Evolutionary conservation across 805 yeast species (phyloP).

Genomic region (Saccharomycopsis sp.): DNA sequence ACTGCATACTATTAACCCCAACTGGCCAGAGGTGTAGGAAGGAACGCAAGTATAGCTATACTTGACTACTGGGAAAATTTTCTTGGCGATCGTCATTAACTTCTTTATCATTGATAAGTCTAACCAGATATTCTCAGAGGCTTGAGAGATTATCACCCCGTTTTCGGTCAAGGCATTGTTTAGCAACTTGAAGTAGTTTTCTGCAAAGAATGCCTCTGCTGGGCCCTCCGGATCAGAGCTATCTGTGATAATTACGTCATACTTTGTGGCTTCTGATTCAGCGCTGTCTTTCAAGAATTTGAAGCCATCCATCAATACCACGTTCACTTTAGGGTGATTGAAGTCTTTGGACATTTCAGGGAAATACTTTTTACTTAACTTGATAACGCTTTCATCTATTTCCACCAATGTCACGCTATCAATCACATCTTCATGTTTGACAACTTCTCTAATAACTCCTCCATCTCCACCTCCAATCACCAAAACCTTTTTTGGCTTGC

Average conservation of each 20-base stretch:
- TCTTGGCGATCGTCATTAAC: slow-evolving; percentile 41
- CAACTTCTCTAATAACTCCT: slow-evolving; percentile 83
- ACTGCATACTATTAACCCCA: slow-evolving; percentile 70
- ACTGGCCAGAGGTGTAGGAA: slow-evolving; percentile 81
- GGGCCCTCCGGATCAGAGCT: slow-evolving; percentile 99
- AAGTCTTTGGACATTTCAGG: slow-evolving; percentile 72
- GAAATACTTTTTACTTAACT: slow-evolving; percentile 60
- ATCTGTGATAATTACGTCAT: slow-evolving; percentile 94
- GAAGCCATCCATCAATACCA: slow-evolving; percentile 96
- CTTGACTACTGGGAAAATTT: slow-evolving; percentile 54
- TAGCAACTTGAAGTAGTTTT: slow-evolving; percentile 80
- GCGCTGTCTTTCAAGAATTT: slow-evolving; percentile 81
- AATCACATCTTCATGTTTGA: slow-evolving; percentile 59
- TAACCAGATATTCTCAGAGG: slow-evolving; percentile 71
- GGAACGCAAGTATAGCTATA: slow-evolving; percentile 82
- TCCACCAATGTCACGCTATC: slow-evolving; percentile 75
- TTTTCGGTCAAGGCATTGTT: slow-evolving; percentile 83
- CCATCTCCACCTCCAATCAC: slow-evolving; percentile 98
- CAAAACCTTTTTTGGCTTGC: slow-evolving; percentile 64
- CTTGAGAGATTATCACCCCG: slow-evolving; percentile 84
- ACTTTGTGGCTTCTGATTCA: slow-evolving; percentile 43
- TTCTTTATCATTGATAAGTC: slow-evolving; percentile 46
- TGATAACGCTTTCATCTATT: slow-evolving; percentile 78
- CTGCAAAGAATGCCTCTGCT: slow-evolving; percentile 88
- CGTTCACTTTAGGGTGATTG: slow-evolving; percentile 81